These are phyloP conservation scores for Phytophthora palmivora DNA, from an alignment of 352 stramenopile genomes.

Conservation along the genomic window DNA sequence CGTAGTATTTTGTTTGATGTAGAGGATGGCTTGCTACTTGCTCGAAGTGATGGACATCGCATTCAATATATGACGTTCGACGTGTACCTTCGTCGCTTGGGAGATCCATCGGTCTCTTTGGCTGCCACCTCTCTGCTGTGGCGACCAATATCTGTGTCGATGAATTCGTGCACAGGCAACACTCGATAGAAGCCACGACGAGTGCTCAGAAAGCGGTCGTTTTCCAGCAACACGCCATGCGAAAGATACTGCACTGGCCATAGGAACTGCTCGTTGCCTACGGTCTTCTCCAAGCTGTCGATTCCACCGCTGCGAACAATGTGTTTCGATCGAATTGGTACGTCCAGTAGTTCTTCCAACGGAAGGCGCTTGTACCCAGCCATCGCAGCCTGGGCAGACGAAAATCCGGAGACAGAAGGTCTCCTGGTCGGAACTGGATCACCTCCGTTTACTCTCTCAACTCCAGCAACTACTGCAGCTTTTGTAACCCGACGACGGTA, in stretches of 20 bases:
- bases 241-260: constrained; percentile 46
- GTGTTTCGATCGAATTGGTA: constrained; percentile 50
- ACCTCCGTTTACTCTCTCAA: not conserved
- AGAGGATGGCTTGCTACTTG: not conserved
- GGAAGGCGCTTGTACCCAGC: constrained; percentile 51
- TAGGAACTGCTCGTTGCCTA: constrained; percentile 44
- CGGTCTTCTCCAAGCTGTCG: constrained; percentile 22
- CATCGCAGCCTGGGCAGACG: constrained; percentile 17
- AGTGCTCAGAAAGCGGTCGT: constrained; percentile 44
- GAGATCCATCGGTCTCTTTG: constrained; percentile 37
- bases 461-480: not conserved
- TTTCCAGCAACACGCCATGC: constrained; percentile 57
- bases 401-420: constrained; percentile 22
- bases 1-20: not conserved
- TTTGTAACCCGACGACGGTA: constrained; percentile 9
- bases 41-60: too few relatives aligned
- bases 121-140: not conserved
- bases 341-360: constrained; percentile 56
- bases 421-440: not conserved
- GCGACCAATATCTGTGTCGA: constrained; percentile 18
- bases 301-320: constrained; percentile 44
- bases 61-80: constrained; percentile 3
- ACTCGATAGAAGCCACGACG: constrained; percentile 50
- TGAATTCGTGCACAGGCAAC: constrained; percentile 41
- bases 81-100: constrained; percentile 43